phyloP scores from a whole-genome alignment of 805 yeast species.

The Sugiyamaella lignohabitans region DNA sequence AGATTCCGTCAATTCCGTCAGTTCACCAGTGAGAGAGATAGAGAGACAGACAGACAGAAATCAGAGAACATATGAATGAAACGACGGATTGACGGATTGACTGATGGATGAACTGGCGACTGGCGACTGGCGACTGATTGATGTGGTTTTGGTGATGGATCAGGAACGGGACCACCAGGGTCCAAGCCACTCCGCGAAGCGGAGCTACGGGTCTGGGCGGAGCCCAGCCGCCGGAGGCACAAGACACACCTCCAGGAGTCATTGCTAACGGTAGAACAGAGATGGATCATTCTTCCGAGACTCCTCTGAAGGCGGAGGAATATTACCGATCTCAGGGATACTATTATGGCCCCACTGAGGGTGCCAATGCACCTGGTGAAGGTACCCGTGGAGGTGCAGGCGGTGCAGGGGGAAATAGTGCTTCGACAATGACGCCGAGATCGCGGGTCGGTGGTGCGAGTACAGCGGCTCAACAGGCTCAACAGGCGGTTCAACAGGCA shows the following conservation, averaged over 20 bases:
- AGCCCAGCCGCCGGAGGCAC: not conserved
- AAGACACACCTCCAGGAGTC: too few relatives aligned
- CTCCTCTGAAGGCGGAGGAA: not conserved
- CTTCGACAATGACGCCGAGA: not conserved
- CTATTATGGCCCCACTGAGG: too few relatives aligned
- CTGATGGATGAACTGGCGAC: too few relatives aligned
- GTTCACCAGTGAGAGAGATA: too few relatives aligned
- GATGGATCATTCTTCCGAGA: not conserved
- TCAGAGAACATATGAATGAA: too few relatives aligned
- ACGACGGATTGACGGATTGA: too few relatives aligned
- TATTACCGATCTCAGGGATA: not conserved
- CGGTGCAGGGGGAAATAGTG: not conserved
- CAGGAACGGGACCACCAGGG: too few relatives aligned
- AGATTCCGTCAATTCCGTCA: too few relatives aligned
- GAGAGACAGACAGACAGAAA: too few relatives aligned
- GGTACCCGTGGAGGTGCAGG: not conserved
- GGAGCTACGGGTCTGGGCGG: not conserved
- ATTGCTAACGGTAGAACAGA: not conserved
- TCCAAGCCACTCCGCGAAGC: not conserved
- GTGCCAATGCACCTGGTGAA: not conserved
- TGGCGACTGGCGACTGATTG: too few relatives aligned
- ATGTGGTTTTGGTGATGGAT: too few relatives aligned
- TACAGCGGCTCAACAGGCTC: not conserved
- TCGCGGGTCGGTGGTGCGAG: not conserved
- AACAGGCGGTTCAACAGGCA: not conserved